Conservation (phyloP, 148 eudicot species). For the Nepenthes mirabilis region DNA sequence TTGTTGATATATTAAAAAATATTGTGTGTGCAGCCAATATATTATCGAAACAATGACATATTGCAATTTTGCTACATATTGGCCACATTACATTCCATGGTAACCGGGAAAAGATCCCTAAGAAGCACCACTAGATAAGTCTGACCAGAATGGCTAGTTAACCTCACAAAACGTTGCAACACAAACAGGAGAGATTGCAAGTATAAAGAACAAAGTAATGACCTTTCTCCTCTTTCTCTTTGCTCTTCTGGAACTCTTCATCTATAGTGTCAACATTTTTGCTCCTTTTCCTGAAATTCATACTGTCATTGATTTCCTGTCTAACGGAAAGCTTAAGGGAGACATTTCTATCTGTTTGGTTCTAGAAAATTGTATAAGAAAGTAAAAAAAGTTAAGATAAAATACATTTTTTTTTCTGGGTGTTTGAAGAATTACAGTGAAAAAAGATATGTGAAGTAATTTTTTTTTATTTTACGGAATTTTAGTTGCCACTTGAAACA, state of each 20-base stretch:
- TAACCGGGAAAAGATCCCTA: too few species aligned
- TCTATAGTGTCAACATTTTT: constrained; percentile 26
- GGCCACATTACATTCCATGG: too few species aligned
- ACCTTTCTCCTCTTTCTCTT: constrained; percentile 45
- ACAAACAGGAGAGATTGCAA: neutral
- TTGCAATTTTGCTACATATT: too few species aligned
- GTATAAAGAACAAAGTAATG: neutral
- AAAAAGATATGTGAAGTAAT: too few species aligned
- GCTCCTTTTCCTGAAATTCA: constrained; percentile 34
- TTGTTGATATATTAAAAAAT: too few species aligned
- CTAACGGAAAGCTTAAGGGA: neutral
- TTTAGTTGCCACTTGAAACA: too few species aligned
- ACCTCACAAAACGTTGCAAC: neutral
- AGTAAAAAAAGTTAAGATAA: neutral
- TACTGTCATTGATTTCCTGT: neutral
- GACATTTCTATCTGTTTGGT: neutral
- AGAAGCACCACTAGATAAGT: too few species aligned
- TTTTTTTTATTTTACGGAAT: too few species aligned
- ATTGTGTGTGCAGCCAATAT: too few species aligned
- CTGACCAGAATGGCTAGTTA: neutral
- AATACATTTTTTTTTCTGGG: too few species aligned
- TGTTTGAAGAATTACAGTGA: too few species aligned
- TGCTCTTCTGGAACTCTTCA: constrained; percentile 19
- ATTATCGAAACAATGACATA: too few species aligned
- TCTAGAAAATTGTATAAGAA: neutral